Base-by-base conservation (phyloP, 106 monocot genomes). In the Allium fistulosum region DNA sequence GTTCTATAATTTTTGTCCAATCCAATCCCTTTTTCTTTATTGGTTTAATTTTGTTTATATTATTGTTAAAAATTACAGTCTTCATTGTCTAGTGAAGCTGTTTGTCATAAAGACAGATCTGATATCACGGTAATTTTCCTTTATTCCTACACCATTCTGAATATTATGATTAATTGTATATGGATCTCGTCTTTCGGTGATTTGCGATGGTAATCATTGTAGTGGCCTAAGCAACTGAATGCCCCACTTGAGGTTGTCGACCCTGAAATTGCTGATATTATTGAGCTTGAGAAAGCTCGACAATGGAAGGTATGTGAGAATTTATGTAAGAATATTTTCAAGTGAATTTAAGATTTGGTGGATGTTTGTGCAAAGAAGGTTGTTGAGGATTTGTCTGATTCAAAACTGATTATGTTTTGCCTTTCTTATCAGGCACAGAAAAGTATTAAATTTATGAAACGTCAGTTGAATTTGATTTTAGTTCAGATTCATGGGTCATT, bases 161-260 rank as follows among this genome's bases (percentile, higher is more conserved):
- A 37, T 37, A 37, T 45, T 52, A 9, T 37, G 46, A 26, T 37
- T 6, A 11, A 22, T 61, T 4, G 59, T 9, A 55, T 55, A 55
- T 12, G 3, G 15, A 55, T 55, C 11, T 46, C n/a, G 2, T 14
- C 11, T 46, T 63, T 7, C 46, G 74, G 72, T 72, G 37, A 37
- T 37, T 37, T 37, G 2, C 37, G 37, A 37, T 37, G 37, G 37
- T 37, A 37, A 37, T 37, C 37, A 37, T 37, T 37, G 37, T 37
- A 96, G 96, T 96, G 96, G 96, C 72, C 85, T 55, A 86, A 92
- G 72, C 85, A 91, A 78, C 82, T 96, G 45, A 96, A 91, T 65
- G 72, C 83, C 9, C 64, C 96, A 18, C 77, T 96, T 59, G 96
- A 91, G 74, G 84, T 62, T 8, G 86, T 91, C 12, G 95, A 96